These are phyloP conservation scores for Aspergillus phoenicis DNA, from an alignment of 2,329 filamentous ascomycete genomes.

Conservation along the genomic window DNA sequence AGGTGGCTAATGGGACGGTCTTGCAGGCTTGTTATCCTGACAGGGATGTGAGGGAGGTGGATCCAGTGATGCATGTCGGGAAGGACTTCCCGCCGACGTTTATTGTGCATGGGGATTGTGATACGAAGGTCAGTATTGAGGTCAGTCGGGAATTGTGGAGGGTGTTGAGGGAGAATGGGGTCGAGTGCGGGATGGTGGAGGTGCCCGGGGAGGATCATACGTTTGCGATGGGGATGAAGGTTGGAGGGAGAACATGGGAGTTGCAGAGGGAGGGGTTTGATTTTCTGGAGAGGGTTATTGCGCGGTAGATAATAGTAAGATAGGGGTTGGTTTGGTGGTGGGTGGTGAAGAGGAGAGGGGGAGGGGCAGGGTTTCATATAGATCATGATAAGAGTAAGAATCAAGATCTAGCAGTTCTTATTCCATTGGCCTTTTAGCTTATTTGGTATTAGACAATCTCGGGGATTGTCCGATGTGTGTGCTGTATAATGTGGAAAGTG, in stretches of 20 bases:
- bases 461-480: too few relatives aligned
- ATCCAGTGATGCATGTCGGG: slow-evolving; percentile 39
- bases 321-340: not conserved
- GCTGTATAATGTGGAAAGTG: too few relatives aligned
- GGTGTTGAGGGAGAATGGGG: slow-evolving; percentile 31
- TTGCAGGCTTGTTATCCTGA: slow-evolving; percentile 36
- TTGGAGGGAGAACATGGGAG: slow-evolving; percentile 38
- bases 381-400: too few relatives aligned
- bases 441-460: too few relatives aligned
- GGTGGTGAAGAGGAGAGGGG: not conserved
- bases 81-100: slow-evolving; percentile 43
- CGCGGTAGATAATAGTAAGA: not conserved
- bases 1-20: slow-evolving; percentile 46
- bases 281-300: slow-evolving; percentile 40
- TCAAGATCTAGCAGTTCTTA: too few relatives aligned
- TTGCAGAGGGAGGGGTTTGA: slow-evolving; percentile 47
- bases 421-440: too few relatives aligned
- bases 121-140: slow-evolving; percentile 43
- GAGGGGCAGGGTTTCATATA: too few relatives aligned
- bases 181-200: slow-evolving; percentile 41
- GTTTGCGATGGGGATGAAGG: slow-evolving; percentile 47
- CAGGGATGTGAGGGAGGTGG: slow-evolving; percentile 29
- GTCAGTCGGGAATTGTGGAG: slow-evolving; percentile 38
- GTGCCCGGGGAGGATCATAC: slow-evolving; percentile 49
- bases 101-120: slow-evolving; percentile 46